Base-by-base conservation (phyloP, 1,139 yeast genomes). In the Torulaspora globosa region DNA sequence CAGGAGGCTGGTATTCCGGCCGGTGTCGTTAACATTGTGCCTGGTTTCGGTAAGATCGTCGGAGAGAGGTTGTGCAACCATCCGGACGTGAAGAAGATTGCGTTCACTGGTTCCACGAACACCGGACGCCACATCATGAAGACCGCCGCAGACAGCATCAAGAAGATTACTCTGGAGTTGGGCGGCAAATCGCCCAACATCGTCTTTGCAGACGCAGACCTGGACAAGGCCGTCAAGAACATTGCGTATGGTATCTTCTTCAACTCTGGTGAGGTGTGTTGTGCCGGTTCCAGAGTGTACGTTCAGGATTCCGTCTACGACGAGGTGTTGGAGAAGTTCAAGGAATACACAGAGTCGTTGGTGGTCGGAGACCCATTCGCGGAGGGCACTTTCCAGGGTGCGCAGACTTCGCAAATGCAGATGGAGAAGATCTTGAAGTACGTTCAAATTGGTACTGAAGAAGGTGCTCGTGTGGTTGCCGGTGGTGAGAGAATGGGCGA, bases 21-120 rank as follows among this genome's bases (percentile, higher is more conserved):
- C 15, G 95, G 94, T 65, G 92, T 86, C 29, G 73, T 86, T 36
- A 86, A 85, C 65, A 78, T 82, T 49, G 72, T 87, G 60, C 74
- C 88, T 61, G 84, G 89, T 56, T 74, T 74, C 59, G 81, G 87
- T 70, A 70, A 75, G 68, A 72, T 79, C 67, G 77, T 79, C 56
- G 82, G 85, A 69, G 74, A 79, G 61, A 72, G 79, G 39, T 70
- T 82, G 65, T 71, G 82, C 46, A 66, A 70, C 47, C 84, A 82
- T 62, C 80, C 78, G 50, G 77, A 71, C 55, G 73, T 87, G 54
- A 76, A 78, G 55, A 88, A 84, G 66, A 77, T 87, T 59, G 89
- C 95, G 2, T 87, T 87, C 67, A 87, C 95, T 41, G 96, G 96
- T 53, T 84, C 95, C 15, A 87, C 94, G 24, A 82, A 80, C 23